Evolutionary conservation across 768 basidiomycete genomes (phyloP), one percentile per base, ranked within the genome.

Genomic region (Psilocybe cyanescens): DNA sequence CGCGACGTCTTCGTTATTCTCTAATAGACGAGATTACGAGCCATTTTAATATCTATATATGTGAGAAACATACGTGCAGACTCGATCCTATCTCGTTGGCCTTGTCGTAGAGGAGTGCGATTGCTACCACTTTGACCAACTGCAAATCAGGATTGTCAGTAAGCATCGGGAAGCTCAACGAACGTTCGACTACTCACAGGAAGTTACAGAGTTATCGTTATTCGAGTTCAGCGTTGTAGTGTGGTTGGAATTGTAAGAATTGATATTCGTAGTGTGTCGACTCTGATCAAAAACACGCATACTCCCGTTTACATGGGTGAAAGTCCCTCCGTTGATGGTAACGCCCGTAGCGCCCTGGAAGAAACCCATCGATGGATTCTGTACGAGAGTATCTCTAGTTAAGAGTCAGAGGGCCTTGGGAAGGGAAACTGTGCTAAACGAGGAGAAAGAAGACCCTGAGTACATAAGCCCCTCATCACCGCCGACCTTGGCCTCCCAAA

Each of bases 261-360:
- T 64, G 17, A 60, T 41, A 12, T 66, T 67, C 19, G 57, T 59
- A 11, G 45, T 56, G 30, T 60, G 65, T 12, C 47, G 60, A 57
- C 65, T 67, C 30, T 61, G 39, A 24, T 71, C 55, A 57, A 52
- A 52, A 8, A 61, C 11, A 6, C 49, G 16, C 4, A 31, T 52
- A 48, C 16, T 56, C 3, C 65, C 66, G 8, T 51, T 52, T 2
- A 65, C 54, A 3, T 55, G 17, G 53, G 57, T 62, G 60, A 71
- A 71, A 1, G 49, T 16, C 1, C 65, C 70, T 4, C 64, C 66
- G 8, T 1, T 30, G 49, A 71, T 69, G 33, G 60, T 29, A 41
- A 57, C 55, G 51, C 16, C 46, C 16, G 33, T 35, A 11, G 33
- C 33, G 11, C 33, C 33, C 6, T 7, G 7, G 33, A 35, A 35